Evolutionary conservation across 2,329 filamentous ascomycete species (phyloP), one percentile per base, ranked within the genome.

Genomic region (Verticillium tricorpus): DNA sequence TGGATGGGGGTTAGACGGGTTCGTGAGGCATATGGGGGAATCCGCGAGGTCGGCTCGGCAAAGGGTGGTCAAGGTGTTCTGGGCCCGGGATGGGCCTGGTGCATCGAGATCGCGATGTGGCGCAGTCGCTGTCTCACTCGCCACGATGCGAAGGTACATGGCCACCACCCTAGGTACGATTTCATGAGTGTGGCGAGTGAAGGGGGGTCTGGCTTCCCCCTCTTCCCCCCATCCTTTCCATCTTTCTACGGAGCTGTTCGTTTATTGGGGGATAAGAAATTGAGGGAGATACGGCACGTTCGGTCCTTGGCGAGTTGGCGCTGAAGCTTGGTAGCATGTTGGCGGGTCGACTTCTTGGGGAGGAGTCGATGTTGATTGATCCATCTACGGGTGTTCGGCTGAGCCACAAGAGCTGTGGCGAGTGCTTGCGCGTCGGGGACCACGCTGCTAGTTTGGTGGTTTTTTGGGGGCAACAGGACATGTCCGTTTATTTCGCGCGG

Each of bases 371-470:
- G 28, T 4, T 28, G 28, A 28, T 28, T 28, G 28, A 28, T 28
- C 28, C 28, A 28, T 28, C 28, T 28, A 28, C 28, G 28, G 28
- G 4, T 28, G 45, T n/a, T n/a, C 45, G 45, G n/a, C 19, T 39
- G 22, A 61, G 56, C 59, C 61, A 63, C 61, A 25, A 11, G 22
- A 7, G 14, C 9, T 61, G 63, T 65, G 63, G 63, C 63, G 63
- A 65, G 62, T 60, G 62, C 62, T 65, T 65, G 62, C 63, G 62
- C 37, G 60, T 62, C 57, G 28, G 45, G 3, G 28, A 11, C 45
- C 3, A 19, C 45, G 45, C 39, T 45, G n/a, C 39, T n/a, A 22
- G 3, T 15, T 45, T 9, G n/a, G 7, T n/a, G 37, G 37, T 4
- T 39, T 50, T 22, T 35, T n/a, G n/a, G n/a, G 14, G n/a, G 3